Conservation (phyloP, 2,329 filamentous ascomycete species). For the Paecilomyces sp. region DNA sequence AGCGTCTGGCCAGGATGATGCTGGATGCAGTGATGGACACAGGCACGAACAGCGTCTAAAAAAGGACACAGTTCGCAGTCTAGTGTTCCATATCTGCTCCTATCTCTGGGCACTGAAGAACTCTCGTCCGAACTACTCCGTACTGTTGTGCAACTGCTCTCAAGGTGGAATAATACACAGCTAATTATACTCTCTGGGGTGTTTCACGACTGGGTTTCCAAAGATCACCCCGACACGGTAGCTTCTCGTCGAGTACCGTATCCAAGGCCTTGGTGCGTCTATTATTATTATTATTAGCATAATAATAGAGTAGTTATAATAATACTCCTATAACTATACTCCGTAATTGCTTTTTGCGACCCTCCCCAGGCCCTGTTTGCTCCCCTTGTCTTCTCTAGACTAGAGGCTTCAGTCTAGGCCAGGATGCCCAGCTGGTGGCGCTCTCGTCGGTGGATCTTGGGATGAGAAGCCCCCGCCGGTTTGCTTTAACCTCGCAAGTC, state of each 20-base stretch:
- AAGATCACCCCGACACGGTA: not conserved
- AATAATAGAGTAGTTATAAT: too few species aligned
- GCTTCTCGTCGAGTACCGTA: not conserved
- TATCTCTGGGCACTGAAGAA: too few species aligned
- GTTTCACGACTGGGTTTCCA: not conserved
- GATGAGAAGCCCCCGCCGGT: not conserved
- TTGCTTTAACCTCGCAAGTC: not conserved
- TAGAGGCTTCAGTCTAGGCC: not conserved
- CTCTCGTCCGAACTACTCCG: too few species aligned
- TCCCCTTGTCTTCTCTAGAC: too few species aligned
- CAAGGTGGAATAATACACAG: too few species aligned
- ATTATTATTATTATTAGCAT: too few species aligned
- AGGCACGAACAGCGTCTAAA: too few species aligned
- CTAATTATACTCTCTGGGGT: not conserved
- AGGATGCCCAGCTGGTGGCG: not conserved
- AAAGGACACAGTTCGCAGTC: too few species aligned
- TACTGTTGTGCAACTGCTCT: too few species aligned
- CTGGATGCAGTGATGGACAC: not conserved
- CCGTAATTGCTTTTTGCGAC: not conserved
- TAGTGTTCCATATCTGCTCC: too few species aligned
- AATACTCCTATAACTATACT: too few species aligned
- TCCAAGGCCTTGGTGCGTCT: not conserved
- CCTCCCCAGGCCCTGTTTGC: not conserved
- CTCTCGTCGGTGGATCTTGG: not conserved
- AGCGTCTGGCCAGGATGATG: not conserved